These are phyloP conservation scores for Diaporthe humulicola DNA, from an alignment of 2,329 filamentous ascomycete species.

Conservation along the genomic window DNA sequence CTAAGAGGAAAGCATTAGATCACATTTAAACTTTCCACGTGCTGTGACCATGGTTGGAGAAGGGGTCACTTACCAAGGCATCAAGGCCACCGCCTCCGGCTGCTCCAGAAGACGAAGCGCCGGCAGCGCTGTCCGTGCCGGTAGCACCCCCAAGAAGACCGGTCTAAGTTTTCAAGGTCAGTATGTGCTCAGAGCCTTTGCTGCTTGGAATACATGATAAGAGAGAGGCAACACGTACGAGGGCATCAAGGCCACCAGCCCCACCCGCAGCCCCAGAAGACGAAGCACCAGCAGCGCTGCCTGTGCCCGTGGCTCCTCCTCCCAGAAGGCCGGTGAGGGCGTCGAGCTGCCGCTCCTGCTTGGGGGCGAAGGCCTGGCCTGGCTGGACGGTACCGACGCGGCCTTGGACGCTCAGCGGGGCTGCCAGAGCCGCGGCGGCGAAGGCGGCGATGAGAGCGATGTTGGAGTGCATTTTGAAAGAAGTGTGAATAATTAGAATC, in stretches of 20 bases:
- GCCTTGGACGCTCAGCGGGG: background rate
- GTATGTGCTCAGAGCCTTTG: background rate
- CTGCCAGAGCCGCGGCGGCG: background rate
- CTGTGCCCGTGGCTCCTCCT: background rate
- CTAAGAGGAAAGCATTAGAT: background rate
- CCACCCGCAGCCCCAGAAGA: background rate
- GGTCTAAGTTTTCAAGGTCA: background rate
- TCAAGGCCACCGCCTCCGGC: background rate
- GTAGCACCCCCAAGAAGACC: constrained; percentile 11
- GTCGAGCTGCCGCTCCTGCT: background rate
- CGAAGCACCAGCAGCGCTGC: background rate
- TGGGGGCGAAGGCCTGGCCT: background rate
- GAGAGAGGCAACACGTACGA: background rate
- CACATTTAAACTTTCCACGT: background rate
- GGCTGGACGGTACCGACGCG: background rate
- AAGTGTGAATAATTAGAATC: background rate
- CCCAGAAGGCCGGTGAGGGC: background rate
- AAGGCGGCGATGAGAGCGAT: constrained; percentile 13
- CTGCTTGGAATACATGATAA: background rate
- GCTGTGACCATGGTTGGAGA: background rate
- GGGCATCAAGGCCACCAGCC: constrained; percentile 6
- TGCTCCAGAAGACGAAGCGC: background rate
- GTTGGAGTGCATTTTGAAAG: background rate
- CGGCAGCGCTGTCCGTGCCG: background rate
- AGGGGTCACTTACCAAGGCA: background rate